These are phyloP conservation scores for Aspergillus carbonarius DNA, from an alignment of 2,329 filamentous ascomycete species.

Conservation along the genomic window DNA sequence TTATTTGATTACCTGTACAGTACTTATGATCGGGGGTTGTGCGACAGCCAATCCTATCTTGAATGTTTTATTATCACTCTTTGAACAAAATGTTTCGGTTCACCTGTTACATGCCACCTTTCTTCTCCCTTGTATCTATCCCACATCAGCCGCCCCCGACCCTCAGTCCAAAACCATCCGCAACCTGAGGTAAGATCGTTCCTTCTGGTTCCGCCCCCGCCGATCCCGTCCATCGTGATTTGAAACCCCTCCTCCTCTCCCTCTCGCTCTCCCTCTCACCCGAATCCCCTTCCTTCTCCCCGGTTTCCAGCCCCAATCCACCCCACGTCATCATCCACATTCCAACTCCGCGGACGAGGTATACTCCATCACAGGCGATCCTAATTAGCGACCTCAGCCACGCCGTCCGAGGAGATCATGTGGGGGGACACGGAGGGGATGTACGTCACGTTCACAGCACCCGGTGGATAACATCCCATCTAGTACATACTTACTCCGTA, in stretches of 20 bases:
- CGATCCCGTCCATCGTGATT: background rate
- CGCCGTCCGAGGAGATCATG: background rate
- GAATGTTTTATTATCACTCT: background rate
- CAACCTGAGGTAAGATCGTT: background rate
- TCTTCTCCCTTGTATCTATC: too few relatives aligned
- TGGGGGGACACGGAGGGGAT: background rate
- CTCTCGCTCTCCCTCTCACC: background rate
- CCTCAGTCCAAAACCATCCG: background rate
- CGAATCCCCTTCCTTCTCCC: background rate
- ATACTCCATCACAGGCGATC: background rate
- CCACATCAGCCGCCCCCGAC: background rate
- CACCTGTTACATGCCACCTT: background rate
- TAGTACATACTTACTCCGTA: too few relatives aligned
- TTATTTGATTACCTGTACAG: constrained; percentile 11
- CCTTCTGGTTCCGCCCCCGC: background rate
- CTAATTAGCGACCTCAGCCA: background rate
- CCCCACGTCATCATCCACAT: too few relatives aligned
- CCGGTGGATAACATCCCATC: too few relatives aligned
- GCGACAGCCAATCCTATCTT: background rate
- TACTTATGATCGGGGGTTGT: constrained; percentile 4
- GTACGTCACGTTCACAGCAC: background rate
- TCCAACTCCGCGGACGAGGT: background rate
- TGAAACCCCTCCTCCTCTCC: background rate
- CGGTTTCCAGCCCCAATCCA: background rate
- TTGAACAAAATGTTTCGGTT: background rate